These are phyloP conservation scores for Holtermannia corniformis DNA, from an alignment of 768 basidiomycete genomes.

Conservation along the genomic window DNA sequence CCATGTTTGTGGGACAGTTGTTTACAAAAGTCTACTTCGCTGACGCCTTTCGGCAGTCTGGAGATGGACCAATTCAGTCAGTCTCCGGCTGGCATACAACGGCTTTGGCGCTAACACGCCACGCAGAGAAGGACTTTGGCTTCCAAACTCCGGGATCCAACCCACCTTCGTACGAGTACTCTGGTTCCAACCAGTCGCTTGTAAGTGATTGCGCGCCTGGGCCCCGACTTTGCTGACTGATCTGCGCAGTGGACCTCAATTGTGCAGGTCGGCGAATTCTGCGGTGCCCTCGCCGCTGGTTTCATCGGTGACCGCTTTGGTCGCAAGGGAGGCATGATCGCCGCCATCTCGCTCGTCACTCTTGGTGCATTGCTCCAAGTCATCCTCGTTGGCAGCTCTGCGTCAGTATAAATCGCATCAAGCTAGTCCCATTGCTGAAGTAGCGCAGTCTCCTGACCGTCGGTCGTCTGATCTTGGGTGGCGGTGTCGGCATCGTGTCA, in stretches of 20 bases:
- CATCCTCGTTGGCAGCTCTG: conserved; percentile 17
- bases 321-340: conserved; percentile 33
- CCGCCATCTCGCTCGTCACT: conserved; percentile 28
- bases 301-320: conserved; percentile 37
- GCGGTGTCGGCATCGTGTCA: conserved; percentile 36
- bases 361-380: conserved; percentile 34
- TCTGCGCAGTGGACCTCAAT: conserved; percentile 17
- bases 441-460: conserved; percentile 26
- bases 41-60: conserved; percentile 3
- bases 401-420: conserved; percentile 5
- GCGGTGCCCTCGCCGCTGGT: conserved; percentile 37
- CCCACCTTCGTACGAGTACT: neutral
- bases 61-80: conserved; percentile 9
- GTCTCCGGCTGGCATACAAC: no score
- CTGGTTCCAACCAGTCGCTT: conserved; percentile 3
- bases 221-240: neutral
- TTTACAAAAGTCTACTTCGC: neutral
- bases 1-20: conserved; percentile 14
- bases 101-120: no score
- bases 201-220: neutral
- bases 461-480: conserved; percentile 38
- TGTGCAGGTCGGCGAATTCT: conserved; percentile 40
- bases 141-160: neutral
- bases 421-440: neutral
- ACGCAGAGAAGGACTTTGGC: conserved; percentile 1